phyloP scores from a whole-genome alignment of 2,329 filamentous ascomycete species.

The Cladosporium sp. region DNA sequence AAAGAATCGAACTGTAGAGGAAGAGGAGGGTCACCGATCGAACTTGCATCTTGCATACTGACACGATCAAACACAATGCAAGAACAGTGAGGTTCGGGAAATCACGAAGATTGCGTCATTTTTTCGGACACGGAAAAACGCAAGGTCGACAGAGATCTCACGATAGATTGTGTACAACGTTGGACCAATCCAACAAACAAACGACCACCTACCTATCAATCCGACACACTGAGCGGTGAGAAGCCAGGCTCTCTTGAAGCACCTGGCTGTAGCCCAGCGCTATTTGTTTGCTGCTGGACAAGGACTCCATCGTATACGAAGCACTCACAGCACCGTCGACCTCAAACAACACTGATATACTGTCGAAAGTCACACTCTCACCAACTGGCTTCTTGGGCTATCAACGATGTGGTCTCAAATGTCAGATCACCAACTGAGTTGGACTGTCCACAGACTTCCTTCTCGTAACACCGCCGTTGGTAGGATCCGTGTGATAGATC shows the following conservation, averaged over 20 bases:
- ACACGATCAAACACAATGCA: too few relatives aligned
- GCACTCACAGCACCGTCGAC: background rate
- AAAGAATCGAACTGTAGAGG: too few relatives aligned
- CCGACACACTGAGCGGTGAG: background rate
- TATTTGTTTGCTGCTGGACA: background rate
- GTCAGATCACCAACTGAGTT: background rate
- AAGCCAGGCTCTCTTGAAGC: background rate
- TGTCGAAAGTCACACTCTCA: background rate
- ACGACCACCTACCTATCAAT: background rate
- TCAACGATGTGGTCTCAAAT: background rate
- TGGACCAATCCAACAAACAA: background rate
- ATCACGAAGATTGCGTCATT: too few relatives aligned
- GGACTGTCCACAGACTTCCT: background rate
- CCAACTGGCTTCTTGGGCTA: background rate
- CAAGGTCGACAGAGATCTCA: background rate
- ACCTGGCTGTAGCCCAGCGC: background rate
- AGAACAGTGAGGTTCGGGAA: too few relatives aligned
- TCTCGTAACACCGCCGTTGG: too few relatives aligned
- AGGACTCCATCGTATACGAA: background rate
- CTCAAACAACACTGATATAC: background rate
- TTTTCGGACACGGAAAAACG: too few relatives aligned
- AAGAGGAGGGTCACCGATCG: too few relatives aligned
- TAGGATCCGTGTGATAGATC: constrained; percentile 6
- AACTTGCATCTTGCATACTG: too few relatives aligned
- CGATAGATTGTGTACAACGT: background rate